phyloP scores from a whole-genome alignment of 371 early-diverging fungal species.

The Mortierella sp. region DNA sequence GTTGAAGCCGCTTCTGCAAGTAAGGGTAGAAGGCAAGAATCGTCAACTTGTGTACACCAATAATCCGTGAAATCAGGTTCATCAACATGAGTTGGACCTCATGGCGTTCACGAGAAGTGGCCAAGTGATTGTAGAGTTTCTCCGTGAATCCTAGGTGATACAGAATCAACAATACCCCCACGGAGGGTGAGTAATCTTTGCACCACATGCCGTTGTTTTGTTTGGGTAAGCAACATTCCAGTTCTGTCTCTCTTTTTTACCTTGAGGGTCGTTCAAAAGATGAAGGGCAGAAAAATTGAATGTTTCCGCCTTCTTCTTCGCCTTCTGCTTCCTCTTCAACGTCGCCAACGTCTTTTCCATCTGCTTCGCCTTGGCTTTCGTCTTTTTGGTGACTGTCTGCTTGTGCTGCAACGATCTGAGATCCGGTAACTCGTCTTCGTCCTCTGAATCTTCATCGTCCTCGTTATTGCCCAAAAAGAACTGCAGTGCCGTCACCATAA shows the following conservation, averaged over 20 bases:
- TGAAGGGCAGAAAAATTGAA: slow-evolving; percentile 95
- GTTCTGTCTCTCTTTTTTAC: slow-evolving; percentile 42
- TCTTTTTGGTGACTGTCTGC: slow-evolving; percentile 84
- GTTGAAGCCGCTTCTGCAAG: slow-evolving; percentile 89
- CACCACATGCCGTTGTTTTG: not conserved
- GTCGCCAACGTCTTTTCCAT: slow-evolving; percentile 79
- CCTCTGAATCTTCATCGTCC: slow-evolving; percentile 72
- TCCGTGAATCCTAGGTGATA: slow-evolving; percentile 78
- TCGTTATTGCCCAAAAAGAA: slow-evolving; percentile 90
- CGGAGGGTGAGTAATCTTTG: too few species aligned
- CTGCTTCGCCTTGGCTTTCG: slow-evolving; percentile 75
- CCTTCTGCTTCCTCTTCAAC: slow-evolving; percentile 74
- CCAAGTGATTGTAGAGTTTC: slow-evolving; percentile 83
- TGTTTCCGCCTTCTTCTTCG: slow-evolving; percentile 73
- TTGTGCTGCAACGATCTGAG: slow-evolving; percentile 80
- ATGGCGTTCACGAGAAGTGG: slow-evolving; percentile 80
- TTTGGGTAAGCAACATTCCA: too few species aligned
- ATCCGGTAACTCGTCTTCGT: slow-evolving; percentile 72
- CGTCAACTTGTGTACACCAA: slow-evolving; percentile 94
- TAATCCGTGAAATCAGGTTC: slow-evolving; percentile 92
- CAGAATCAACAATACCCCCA: too few species aligned
- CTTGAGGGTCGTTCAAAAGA: slow-evolving; percentile 95
- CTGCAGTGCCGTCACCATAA: slow-evolving; percentile 91
- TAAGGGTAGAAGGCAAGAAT: slow-evolving; percentile 90
- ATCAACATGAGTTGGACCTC: slow-evolving; percentile 90